Base-by-base conservation (phyloP, 129 eudicot species). In the Cynara cardunculus region DNA sequence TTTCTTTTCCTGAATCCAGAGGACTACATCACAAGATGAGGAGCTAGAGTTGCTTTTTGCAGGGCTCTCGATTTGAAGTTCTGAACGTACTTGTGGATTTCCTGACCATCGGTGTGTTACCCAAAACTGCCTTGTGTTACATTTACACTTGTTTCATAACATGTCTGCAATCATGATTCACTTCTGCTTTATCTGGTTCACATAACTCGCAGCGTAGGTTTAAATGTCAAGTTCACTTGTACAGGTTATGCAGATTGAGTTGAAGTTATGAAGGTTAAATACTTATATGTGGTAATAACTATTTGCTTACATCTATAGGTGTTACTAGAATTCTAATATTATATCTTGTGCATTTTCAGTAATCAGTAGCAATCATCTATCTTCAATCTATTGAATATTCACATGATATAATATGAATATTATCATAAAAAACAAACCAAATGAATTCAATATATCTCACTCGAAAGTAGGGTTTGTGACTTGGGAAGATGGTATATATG, bases 41-140 rank as follows among this genome's bases (percentile, higher is more conserved):
- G 97, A 90, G 84, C 83, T 93, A 84, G 92, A 90, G 88, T 79
- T 93, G 84, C 92, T 93, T 66, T 93, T 93, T 84, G 86, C 97
- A 19, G 93, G 94, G 76, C 92, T 93, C 44, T 91, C 91, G 19
- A 79, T 90, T 74, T 93, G 88, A 93, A 77, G 19, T 79, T 89
- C 71, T 90, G 87, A 93, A 77, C 69, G 69, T 56, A 77, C 78
- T 19, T 69, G 7, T 30, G 4, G 39, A 73, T 41, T 74, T 32
- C 41, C 66, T 18, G 46, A 16, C 68, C 71, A 22, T 35, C 24
- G 59, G 73, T 84, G 44, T 72, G 81, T 83, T 64, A 24, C 56
- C 79, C 61, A 21, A 71, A 70, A 25, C 12, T 59, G 65, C 12
- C 46, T 65, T 28, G 5, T 26, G 2, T 67, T 32, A 13, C 70